These are phyloP conservation scores for Hygrophila difformis DNA, from an alignment of 257 asterid genomes.

Conservation along the genomic window DNA sequence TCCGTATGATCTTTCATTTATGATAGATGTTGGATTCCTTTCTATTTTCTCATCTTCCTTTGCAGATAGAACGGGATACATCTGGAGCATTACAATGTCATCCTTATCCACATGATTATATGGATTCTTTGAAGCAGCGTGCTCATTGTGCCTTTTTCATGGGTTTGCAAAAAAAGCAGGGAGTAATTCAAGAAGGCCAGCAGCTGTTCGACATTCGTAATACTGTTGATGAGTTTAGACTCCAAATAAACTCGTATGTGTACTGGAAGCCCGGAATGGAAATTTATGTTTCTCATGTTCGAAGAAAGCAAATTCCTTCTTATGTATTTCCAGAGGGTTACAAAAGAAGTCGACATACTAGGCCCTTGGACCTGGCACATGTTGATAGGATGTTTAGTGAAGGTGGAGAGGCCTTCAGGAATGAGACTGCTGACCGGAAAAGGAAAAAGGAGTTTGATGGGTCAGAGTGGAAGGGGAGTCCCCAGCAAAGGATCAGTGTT, in stretches of 20 bases:
- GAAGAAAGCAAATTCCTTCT: constrained; percentile 81
- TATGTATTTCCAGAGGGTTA: constrained; percentile 79
- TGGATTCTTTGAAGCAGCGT: constrained; percentile 58
- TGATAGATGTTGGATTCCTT: no score
- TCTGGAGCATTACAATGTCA: constrained; percentile 81
- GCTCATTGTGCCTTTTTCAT: constrained; percentile 75
- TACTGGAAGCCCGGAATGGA: constrained; percentile 97
- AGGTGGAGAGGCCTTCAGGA: constrained; percentile 29
- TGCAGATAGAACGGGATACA: constrained; percentile 95
- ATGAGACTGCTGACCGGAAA: constrained; percentile 44
- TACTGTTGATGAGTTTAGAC: constrained; percentile 91
- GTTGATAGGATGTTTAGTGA: constrained; percentile 19
- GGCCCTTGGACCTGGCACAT: constrained; percentile 35
- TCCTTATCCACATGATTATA: constrained; percentile 77
- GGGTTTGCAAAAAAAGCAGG: constrained; percentile 88
- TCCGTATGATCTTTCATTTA: neutral
- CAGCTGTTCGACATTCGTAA: constrained; percentile 90
- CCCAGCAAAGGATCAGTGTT: constrained; percentile 39
- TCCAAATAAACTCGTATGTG: constrained; percentile 56
- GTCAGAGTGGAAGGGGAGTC: constrained; percentile 26
- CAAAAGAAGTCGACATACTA: constrained; percentile 50
- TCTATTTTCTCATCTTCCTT: constrained; percentile 1
- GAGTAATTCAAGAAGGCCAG: constrained; percentile 84
- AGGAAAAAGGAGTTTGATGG: constrained; percentile 50
- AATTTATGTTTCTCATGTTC: constrained; percentile 77